Evolutionary conservation across 2,329 filamentous ascomycete species (phyloP), one percentile per base, ranked within the genome.

Genomic region (Ophiostoma pallidulum): DNA sequence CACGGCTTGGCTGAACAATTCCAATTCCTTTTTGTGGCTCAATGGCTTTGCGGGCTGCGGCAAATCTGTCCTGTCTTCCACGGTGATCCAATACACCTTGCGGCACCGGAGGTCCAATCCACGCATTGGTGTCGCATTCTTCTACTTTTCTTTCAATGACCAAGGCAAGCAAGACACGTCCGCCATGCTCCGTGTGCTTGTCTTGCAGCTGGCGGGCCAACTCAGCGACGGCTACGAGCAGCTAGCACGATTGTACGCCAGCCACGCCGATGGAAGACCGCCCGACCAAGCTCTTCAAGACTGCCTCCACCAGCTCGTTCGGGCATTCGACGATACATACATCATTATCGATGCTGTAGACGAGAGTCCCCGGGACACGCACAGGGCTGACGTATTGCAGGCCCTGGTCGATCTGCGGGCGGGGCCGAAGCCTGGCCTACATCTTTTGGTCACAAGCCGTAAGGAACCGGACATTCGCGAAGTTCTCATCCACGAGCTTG

Each of bases 61-160:
- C 10, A 69, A 69, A 50, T 66, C 64, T 0, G 59, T 69, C 0
- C 51, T 69, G 9, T 64, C 58, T 38, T 66, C 59, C 8, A 67
- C 63, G 1, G 56, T 60, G 8, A 63, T 68, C 37, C 61, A 64
- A 35, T 48, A 61, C 36, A 40, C 58, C 1, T 53, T 51, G 18
- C 50, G 53, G 10, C 50, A 57, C 42, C 53, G 45, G 6, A 49
- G 38, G 13, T 57, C 51, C 12, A 56, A 56, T 18, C 51, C 54
- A 8, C 38, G 45, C 7, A 55, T 59, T 10, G 62, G 57, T 0
- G 41, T 67, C 12, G 61, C 58, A 2, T 67, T 62, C 50, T 69
- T 69, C 53, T 69, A 62, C 54, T 69, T 69, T 42, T 60, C 63
- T 3, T 68, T 66, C 51, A 63, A 60, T 37, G 64, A 67, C 36